Conservation (phyloP, 768 basidiomycete genomes). For the Mrakia frigida region DNA sequence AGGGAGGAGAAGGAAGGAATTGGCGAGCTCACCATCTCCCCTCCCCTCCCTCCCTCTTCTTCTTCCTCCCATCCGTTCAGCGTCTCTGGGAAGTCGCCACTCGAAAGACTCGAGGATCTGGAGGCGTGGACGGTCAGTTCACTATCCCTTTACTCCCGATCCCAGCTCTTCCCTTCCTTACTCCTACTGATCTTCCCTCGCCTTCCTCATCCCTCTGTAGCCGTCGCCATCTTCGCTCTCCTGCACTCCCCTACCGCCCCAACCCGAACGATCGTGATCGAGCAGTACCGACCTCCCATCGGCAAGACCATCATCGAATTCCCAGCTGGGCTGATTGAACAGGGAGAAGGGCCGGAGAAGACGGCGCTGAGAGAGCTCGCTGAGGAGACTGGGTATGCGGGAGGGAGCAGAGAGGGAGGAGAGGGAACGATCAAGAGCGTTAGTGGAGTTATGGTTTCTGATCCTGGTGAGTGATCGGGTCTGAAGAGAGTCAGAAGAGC, state of each 20-base stretch:
- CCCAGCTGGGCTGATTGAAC: slow-evolving; percentile 25
- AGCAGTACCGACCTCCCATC: slow-evolving; percentile 32
- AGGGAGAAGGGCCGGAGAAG: slow-evolving; percentile 19
- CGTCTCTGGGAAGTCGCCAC: slow-evolving; percentile 26
- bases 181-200: too few relatives aligned
- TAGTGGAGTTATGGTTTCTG: slow-evolving; percentile 5
- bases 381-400: slow-evolving; percentile 26
- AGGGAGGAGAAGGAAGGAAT: neutral
- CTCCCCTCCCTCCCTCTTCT: too few relatives aligned
- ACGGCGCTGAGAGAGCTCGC: slow-evolving; percentile 20
- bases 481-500: too few relatives aligned
- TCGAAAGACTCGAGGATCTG: slow-evolving; percentile 17
- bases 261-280: slow-evolving; percentile 24
- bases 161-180: neutral
- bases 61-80: neutral
- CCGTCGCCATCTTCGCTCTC: slow-evolving; percentile 31
- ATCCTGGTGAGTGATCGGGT: slow-evolving; percentile 9
- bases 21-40: neutral
- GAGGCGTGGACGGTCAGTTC: slow-evolving; percentile 23
- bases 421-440: neutral
- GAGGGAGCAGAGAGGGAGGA: slow-evolving; percentile 3
- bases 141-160: neutral
- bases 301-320: slow-evolving; percentile 22
- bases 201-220: neutral
- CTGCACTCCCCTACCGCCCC: slow-evolving; percentile 8